Evolutionary conservation across 495 filamentous ascomycete species (phyloP).

Genomic region (Melanomma pulvis-pyrius): DNA sequence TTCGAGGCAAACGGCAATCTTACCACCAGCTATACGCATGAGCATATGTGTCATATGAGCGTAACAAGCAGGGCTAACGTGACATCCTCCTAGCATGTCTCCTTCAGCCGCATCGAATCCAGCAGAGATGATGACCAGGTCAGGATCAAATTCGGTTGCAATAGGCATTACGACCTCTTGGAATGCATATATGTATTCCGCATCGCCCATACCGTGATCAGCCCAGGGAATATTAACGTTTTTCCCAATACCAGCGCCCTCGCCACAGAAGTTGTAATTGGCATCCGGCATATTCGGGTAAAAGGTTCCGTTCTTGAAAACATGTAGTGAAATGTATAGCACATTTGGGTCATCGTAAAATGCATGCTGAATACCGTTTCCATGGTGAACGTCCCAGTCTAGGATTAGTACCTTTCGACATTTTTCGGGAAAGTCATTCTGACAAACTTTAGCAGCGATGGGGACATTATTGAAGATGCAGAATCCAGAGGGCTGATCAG

Average conservation of each 20-base stretch:
- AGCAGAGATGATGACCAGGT: slow-evolving; percentile 91
- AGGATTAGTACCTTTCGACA: slow-evolving; percentile 90
- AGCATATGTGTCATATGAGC: slow-evolving; percentile 99
- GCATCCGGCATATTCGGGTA: slow-evolving; percentile 81
- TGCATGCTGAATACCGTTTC: slow-evolving; percentile 95
- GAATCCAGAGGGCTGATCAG: slow-evolving; percentile 82
- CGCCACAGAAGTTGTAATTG: slow-evolving; percentile 74
- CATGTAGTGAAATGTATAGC: slow-evolving; percentile 95
- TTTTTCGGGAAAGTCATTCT: slow-evolving; percentile 68
- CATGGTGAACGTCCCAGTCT: slow-evolving; percentile 89
- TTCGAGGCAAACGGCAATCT: slow-evolving; percentile 87
- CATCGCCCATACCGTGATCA: slow-evolving; percentile 91
- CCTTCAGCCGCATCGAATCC: slow-evolving; percentile 96
- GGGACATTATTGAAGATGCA: slow-evolving; percentile 98
- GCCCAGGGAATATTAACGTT: slow-evolving; percentile 97
- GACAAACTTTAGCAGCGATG: slow-evolving; percentile 83
- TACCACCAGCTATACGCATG: slow-evolving; percentile 91
- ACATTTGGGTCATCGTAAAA: slow-evolving; percentile 95
- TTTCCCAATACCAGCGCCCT: slow-evolving; percentile 71
- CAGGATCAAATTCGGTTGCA: slow-evolving; percentile 86
- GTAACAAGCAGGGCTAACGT: slow-evolving; percentile 87
- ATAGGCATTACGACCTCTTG: slow-evolving; percentile 98
- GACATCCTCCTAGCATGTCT: slow-evolving; percentile 88
- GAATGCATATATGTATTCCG: slow-evolving; percentile 94
- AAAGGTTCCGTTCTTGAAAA: slow-evolving; percentile 77